phyloP scores from a whole-genome alignment of 768 basidiomycete species.

The Tulasnella sp. region DNA sequence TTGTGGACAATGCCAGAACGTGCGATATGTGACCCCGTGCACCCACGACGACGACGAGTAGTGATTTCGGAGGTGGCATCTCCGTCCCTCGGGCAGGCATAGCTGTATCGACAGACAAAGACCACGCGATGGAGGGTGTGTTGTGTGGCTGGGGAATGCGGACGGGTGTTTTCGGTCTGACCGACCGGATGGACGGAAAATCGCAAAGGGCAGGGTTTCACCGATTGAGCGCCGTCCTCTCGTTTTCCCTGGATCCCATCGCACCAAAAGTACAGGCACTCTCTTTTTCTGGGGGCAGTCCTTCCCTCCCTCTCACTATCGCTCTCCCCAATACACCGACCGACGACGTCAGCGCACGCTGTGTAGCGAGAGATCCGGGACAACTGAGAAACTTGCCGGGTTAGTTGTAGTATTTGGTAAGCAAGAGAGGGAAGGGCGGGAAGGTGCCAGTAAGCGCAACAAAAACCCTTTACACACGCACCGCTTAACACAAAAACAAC shows the following conservation, averaged over 20 bases:
- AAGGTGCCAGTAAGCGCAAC: background rate
- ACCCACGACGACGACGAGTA: background rate
- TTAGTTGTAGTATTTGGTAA: background rate
- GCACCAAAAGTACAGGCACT: background rate
- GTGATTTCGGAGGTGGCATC: background rate
- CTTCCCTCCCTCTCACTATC: background rate
- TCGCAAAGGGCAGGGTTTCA: background rate
- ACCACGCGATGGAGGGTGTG: too few relatives aligned
- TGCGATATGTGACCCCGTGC: background rate
- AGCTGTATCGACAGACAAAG: too few relatives aligned
- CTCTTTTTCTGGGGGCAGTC: background rate
- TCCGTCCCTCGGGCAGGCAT: background rate
- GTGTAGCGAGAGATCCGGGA: background rate
- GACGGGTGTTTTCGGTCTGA: background rate
- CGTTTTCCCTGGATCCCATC: background rate
- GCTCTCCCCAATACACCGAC: background rate
- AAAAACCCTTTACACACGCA: constrained; percentile 4
- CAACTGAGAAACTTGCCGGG: too few relatives aligned
- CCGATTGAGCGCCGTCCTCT: background rate
- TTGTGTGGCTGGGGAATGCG: too few relatives aligned
- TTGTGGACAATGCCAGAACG: too few relatives aligned
- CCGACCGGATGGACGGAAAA: background rate
- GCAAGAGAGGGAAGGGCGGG: background rate
- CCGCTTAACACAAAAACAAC: constrained; percentile 8
- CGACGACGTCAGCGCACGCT: background rate